Evolutionary conservation across 345 rosid species (phyloP).

Genomic region (Triadica sebifera): DNA sequence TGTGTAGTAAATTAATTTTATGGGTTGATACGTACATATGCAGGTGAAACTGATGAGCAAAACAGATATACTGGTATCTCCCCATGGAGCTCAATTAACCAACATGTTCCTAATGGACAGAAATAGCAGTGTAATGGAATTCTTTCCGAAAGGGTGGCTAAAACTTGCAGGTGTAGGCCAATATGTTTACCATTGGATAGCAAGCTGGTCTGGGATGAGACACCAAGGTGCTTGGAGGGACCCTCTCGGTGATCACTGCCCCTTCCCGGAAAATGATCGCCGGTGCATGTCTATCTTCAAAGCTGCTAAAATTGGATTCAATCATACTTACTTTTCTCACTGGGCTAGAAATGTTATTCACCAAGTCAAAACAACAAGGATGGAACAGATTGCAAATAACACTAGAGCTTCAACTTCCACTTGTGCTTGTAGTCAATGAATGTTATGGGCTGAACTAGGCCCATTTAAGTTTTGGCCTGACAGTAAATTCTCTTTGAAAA

Average conservation of each 20-base stretch:
- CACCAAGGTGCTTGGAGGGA: constrained; percentile 79
- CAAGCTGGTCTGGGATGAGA: constrained; percentile 79
- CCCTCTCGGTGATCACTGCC: constrained; percentile 52
- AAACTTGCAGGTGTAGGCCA: constrained; percentile 77
- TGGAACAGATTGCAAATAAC: constrained; percentile 7
- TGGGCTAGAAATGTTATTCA: constrained; percentile 53
- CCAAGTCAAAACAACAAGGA: constrained; percentile 36
- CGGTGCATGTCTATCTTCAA: constrained; percentile 75
- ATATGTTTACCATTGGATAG: constrained; percentile 61
- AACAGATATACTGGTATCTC: constrained; percentile 61
- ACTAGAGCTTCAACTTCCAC: constrained; percentile 15
- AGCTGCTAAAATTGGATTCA: constrained; percentile 51
- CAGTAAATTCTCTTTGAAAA: neutral
- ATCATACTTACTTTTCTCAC: constrained; percentile 45
- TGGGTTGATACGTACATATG: neutral
- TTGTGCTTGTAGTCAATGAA: constrained; percentile 22
- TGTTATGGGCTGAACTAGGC: neutral
- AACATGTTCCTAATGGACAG: constrained; percentile 72
- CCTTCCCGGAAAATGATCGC: constrained; percentile 51
- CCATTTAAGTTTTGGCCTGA: neutral
- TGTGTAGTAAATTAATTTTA: neutral
- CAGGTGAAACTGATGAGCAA: constrained; percentile 65
- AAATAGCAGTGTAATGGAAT: constrained; percentile 75
- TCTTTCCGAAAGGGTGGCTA: constrained; percentile 74
- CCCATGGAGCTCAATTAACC: constrained; percentile 78